Evolutionary conservation across 257 asterid genomes (phyloP), one percentile per base, ranked within the genome.

Genomic region (Solanum corneliomulleri): DNA sequence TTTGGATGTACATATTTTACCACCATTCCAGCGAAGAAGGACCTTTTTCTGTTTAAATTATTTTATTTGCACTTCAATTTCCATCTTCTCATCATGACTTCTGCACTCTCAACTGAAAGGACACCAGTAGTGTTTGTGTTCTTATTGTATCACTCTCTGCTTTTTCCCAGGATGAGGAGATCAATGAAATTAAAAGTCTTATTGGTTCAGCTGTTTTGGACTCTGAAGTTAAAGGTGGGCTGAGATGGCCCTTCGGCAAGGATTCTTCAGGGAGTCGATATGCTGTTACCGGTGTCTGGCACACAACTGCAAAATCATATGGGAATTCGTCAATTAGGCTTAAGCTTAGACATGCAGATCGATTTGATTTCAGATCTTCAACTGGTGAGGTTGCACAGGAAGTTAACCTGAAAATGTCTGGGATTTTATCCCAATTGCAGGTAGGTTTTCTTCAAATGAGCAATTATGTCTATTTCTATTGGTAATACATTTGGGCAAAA

Each of bases 291-390:
- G 52, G 52, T 60, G 92, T 87, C 62, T 89, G 92, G 92, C 94
- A 92, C 89, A 88, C 88, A 44, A 82, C 39, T 86, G 89, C 89
- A 35, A 89, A 89, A 88, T 56, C 86, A 49, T 91, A 85, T 45
- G 68, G 68, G 76, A 90, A 86, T 86, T 87, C 91, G 31, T 93
- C 91, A 62, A 75, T 90, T 85, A 89, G 89, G 89, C 88, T 93
- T 68, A 88, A 88, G 88, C 86, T 90, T 88, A 33, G 92, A 82
- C 86, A 49, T 85, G 94, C 91, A 49, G 94, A 93, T 86, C 89
- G 94, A 68, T 93, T 90, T 89, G 92, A 92, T 86, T 91, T 93
- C 88, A 78, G 84, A 82, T 66, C 95, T 56, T 91, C 92, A 14
- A 18, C 49, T 21, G 94, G 92, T 88, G 96, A 93, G 91, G 90